Conservation (phyloP, 495 filamentous ascomycete species). For the Penicillium mononematosum region DNA sequence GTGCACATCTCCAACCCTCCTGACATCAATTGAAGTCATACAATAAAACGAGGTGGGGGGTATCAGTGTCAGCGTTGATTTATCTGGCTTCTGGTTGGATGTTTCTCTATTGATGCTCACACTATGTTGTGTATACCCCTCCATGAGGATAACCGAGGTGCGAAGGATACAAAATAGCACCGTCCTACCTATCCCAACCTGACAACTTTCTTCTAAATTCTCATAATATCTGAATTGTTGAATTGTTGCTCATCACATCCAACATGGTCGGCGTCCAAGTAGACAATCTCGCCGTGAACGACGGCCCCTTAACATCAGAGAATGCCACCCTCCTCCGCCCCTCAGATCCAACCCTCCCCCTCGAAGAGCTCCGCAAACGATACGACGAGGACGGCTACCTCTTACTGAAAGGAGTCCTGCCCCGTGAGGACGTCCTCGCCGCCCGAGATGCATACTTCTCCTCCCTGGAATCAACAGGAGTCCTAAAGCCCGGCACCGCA, state of each 20-base stretch:
- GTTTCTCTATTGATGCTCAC: conserved; percentile 1
- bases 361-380: conserved; percentile 50
- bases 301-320: conserved; percentile 51
- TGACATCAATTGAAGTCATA: conserved; percentile 11
- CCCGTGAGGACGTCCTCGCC: conserved; percentile 55
- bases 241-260: not conserved
- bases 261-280: conserved; percentile 34
- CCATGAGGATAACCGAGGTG: not conserved
- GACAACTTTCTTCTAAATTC: not conserved
- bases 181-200: not conserved
- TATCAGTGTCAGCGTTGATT: conserved; percentile 10
- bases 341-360: conserved; percentile 36
- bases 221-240: not conserved
- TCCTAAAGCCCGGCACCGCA: conserved; percentile 48
- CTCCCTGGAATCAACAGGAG: conserved; percentile 51
- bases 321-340: conserved; percentile 46
- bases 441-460: conserved; percentile 58
- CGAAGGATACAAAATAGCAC: conserved; percentile 9
- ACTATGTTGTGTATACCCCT: conserved; percentile 9
- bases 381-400: conserved; percentile 60
- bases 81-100: conserved; percentile 20
- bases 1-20: not conserved
- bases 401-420: conserved; percentile 58
- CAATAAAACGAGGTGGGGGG: not conserved
- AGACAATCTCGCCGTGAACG: conserved; percentile 46